Conservation (phyloP, 805 yeast genomes). For the Ogataea ramenticola region DNA sequence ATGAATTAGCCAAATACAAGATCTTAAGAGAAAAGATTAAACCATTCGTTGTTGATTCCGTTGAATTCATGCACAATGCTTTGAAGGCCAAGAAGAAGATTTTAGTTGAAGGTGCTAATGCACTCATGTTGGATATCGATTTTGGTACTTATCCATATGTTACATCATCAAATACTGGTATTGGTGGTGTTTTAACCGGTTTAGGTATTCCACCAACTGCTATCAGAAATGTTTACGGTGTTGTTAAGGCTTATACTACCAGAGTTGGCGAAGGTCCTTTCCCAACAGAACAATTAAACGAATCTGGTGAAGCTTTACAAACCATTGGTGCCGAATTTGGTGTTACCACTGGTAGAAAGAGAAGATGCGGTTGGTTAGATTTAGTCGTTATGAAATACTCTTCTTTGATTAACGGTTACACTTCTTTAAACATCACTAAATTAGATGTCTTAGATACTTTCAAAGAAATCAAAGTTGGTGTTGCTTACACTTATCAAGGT, state of each 20-base stretch:
- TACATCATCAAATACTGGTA: conserved; percentile 91
- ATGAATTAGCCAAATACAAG: conserved; percentile 73
- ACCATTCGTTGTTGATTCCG: conserved; percentile 93
- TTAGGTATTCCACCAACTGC: conserved; percentile 90
- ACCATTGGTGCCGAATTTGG: conserved; percentile 92
- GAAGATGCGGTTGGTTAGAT: conserved; percentile 99
- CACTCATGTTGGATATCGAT: conserved; percentile 94
- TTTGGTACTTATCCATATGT: conserved; percentile 98
- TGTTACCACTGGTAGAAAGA: conserved; percentile 97
- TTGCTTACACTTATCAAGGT: conserved; percentile 76
- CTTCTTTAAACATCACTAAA: conserved; percentile 89
- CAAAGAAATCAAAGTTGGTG: conserved; percentile 82
- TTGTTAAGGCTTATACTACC: conserved; percentile 96
- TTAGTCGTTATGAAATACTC: conserved; percentile 91
- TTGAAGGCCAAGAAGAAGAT: conserved; percentile 73
- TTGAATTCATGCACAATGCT: conserved; percentile 76
- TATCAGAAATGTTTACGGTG: conserved; percentile 82
- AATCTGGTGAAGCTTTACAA: conserved; percentile 80
- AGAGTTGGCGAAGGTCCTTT: conserved; percentile 99
- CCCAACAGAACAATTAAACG: conserved; percentile 95
- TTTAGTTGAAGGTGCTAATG: conserved; percentile 96
- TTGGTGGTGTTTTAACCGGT: conserved; percentile 97
- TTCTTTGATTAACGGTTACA: conserved; percentile 88
- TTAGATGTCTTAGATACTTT: conserved; percentile 90
- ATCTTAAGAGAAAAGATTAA: conserved; percentile 62